Base-by-base conservation (phyloP, 257 asterid species). In the Hygrophila difformis region DNA sequence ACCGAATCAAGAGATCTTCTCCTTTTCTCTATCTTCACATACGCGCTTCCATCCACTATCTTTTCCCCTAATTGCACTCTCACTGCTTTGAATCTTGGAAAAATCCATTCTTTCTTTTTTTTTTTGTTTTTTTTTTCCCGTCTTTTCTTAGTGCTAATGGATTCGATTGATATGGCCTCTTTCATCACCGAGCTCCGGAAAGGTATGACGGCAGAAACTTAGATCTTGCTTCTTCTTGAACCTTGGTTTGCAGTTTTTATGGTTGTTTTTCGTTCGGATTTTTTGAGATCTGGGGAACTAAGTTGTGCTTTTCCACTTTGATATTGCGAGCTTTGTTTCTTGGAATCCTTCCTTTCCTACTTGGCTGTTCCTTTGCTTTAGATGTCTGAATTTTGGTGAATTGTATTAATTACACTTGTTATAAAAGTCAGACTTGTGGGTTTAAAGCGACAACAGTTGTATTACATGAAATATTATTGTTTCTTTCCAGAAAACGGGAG, bases 161-260 rank as follows among this genome's bases (percentile, higher is more conserved):
- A 73, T 67, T 67, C 49, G 34, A 58, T 56, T 58, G 76, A 65
- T 60, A 60, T 67, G 75, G 61, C 65, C 33, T 64, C 67, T 53
- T 73, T 79, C 61, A 54, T 51, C 24, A 41, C 52, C 24, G 69
- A 72, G 66, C 87, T 76, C 28, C 79, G 76, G 18, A 63, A 74
- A 79, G 94, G 94, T 86, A 42, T 53, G 48, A 51, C 66, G 29
- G 29, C 53, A 31, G 39, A 28, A n/a, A 21, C 24, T 51, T 68
- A 58, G 67, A 68, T 66, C 66, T 57, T 54, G 50, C 55, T 54
- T 66, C 5, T 5, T 24, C 18, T 1, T 28, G 4, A n/a, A 24
- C 37, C 5, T 41, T 49, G 12, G 43, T 22, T 18, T 19, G 50
- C 39, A 7, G 12, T 42, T 33, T 34, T 6, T 34, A 20, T 29